Evolutionary conservation across 75 land plant genomes (phyloP).

Genomic region (Pinus tabuliformis): DNA sequence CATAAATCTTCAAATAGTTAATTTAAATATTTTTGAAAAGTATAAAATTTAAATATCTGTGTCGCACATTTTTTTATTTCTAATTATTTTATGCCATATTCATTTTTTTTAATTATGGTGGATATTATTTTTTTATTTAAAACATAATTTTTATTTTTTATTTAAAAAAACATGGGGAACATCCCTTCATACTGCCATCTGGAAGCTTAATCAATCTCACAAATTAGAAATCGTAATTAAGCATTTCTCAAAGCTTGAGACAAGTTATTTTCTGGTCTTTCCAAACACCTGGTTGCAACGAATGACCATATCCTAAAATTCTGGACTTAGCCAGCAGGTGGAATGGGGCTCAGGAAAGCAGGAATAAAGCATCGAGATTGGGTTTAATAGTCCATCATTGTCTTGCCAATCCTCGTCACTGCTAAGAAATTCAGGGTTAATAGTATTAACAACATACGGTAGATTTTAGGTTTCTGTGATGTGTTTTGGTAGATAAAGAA

Average conservation of each 20-base stretch:
- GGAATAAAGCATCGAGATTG: constrained; percentile 90
- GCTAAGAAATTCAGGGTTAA: constrained; percentile 8
- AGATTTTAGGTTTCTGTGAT: no score
- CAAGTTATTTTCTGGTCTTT: constrained; percentile 26
- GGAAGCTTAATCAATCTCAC: neutral
- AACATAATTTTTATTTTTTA: no score
- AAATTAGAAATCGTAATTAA: constrained; percentile 4
- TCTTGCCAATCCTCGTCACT: constrained; percentile 99
- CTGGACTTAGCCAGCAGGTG: constrained; percentile 29
- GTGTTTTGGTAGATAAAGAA: no score
- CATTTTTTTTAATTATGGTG: no score
- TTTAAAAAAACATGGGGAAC: no score
- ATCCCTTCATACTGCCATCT: no score
- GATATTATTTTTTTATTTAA: no score
- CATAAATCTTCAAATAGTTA: no score
- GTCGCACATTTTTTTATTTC: no score
- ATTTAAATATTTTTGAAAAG: no score
- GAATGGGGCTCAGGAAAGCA: constrained; percentile 83
- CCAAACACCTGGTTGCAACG: constrained; percentile 91
- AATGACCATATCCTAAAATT: constrained; percentile 61
- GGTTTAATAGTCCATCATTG: constrained; percentile 97
- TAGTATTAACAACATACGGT: neutral
- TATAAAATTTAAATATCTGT: no score
- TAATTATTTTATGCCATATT: no score
- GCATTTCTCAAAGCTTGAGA: neutral